Evolutionary conservation across 2,329 filamentous ascomycete genomes (phyloP).

Genomic region (Penicillium sp.): DNA sequence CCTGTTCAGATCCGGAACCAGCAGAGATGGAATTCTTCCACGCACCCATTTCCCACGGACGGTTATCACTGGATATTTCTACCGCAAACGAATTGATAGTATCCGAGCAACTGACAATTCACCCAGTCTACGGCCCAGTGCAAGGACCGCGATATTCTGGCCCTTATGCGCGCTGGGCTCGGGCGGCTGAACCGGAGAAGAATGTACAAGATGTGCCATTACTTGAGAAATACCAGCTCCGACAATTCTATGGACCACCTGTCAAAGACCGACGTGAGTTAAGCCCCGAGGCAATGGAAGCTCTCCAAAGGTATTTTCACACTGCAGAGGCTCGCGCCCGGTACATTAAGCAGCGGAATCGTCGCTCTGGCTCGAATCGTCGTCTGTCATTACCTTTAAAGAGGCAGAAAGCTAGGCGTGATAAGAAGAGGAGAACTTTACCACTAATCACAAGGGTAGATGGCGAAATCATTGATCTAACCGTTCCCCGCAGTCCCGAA

Average conservation of each 20-base stretch:
- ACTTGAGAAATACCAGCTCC: conserved; percentile 27
- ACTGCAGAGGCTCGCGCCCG: conserved; percentile 29
- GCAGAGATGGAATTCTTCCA: conserved; percentile 21
- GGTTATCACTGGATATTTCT: conserved; percentile 15
- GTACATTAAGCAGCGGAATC: conserved; percentile 20
- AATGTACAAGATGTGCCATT: conserved; percentile 29
- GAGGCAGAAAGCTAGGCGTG: conserved; percentile 7
- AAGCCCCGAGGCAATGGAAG: conserved; percentile 16
- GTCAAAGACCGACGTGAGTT: conserved; percentile 25
- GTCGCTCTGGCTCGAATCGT: background rate
- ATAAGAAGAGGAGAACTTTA: background rate
- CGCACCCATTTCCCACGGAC: background rate
- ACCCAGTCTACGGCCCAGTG: conserved; percentile 44
- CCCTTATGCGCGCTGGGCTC: conserved; percentile 47
- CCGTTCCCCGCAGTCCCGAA: conserved; percentile 6
- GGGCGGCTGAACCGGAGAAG: conserved; percentile 18
- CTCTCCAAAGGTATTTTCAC: conserved; percentile 28
- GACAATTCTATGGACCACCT: conserved; percentile 36
- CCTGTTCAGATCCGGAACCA: conserved; percentile 27
- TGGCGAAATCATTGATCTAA: conserved; percentile 33
- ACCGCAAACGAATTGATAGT: conserved; percentile 33
- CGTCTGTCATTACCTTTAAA: background rate
- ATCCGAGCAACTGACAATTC: conserved; percentile 37
- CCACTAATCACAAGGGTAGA: conserved; percentile 13
- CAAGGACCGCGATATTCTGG: conserved; percentile 48